Evolutionary conservation across 306 rosid genomes (phyloP), one percentile per base, ranked within the genome.

Genomic region (Fragaria vesca): DNA sequence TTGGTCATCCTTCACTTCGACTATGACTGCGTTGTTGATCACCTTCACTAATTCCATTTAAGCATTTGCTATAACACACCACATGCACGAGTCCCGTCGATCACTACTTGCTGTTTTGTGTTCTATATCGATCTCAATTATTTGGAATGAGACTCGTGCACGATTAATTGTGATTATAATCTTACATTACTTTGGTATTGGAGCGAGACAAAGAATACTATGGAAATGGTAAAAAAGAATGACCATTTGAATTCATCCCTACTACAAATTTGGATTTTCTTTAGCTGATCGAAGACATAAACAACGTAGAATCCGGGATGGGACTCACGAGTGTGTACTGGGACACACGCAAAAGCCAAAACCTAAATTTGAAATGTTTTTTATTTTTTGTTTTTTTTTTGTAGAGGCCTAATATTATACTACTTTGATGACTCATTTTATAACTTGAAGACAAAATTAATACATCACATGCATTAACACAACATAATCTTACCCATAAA

Each of bases 221-320:
- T 43, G 47, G 12, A 43, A 43, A 43, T 43, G 47, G 47, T 43
- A 43, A 43, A 3, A 43, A 43, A 43, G 10, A 8, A 43, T 43
- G 47, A 43, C 47, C 54, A 69, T 21, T 30, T 69, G 11, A 45
- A 21, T 69, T 69, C 45, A 8, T 42, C 10, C 45, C 0, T 43
- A 43, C 34, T 12, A 43, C 26, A 26, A 20, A 68, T 68, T 68
- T 68, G 72, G 72, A 68, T 69, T 46, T 69, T 26, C 20, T 21
- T 68, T 21, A 34, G 21, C 26, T 46, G 12, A 5, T n/a, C 36
- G 32, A 67, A n/a, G 52, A 42, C 34, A 42, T 42, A 40, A 40
- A 40, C 9, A 40, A 40, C 45, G 1, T 40, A 40, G 28, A 51
- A 46, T 21, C 12, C 58, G 38, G 38, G 52, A 21, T 15, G 28